These are phyloP conservation scores for Phytopythium helicoides DNA, from an alignment of 352 stramenopile species.

Conservation along the genomic window DNA sequence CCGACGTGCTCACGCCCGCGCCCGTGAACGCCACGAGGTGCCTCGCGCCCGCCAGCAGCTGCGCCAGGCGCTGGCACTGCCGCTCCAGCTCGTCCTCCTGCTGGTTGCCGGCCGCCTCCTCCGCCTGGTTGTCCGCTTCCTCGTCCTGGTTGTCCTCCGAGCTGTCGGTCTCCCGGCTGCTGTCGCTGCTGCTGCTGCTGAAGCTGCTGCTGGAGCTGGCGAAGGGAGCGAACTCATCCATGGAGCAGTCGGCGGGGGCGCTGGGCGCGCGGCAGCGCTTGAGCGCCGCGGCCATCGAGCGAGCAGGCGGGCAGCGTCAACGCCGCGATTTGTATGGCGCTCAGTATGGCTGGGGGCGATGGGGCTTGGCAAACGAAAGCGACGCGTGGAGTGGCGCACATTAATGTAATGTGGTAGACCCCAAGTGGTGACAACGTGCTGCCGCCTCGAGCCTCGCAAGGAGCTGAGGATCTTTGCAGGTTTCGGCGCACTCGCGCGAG, in stretches of 20 bases:
- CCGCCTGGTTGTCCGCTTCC: constrained; percentile 4
- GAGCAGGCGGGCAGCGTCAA: too few species aligned
- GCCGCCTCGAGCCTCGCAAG: too few species aligned
- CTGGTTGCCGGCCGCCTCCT: constrained; percentile 4
- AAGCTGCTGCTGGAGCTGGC: constrained; percentile 20
- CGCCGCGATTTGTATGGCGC: too few species aligned
- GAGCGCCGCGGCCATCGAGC: constrained; percentile 12
- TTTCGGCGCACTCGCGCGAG: too few species aligned
- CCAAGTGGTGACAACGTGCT: too few species aligned
- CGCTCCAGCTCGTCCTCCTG: constrained; percentile 31
- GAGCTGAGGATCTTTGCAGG: too few species aligned
- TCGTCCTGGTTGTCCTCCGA: too few species aligned
- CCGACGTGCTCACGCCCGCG: constrained; percentile 76
- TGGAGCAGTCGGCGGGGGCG: constrained; percentile 16
- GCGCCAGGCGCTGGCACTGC: constrained; percentile 59
- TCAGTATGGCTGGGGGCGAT: too few species aligned
- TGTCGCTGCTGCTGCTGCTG: constrained; percentile 1
- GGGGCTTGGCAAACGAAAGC: too few species aligned
- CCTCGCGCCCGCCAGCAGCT: constrained; percentile 53
- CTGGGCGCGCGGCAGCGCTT: constrained; percentile 39
- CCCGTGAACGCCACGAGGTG: constrained; percentile 82
- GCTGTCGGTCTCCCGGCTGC: constrained; percentile 5
- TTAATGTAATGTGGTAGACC: too few species aligned
- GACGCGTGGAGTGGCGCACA: too few species aligned
- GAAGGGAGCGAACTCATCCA: constrained; percentile 25